A percentile compares a stretch with the other conserved stretches of the same genome.
phyloP scores from a whole-genome alignment of 257 asterid species.

The Galeopsis tetrahit region DNA sequence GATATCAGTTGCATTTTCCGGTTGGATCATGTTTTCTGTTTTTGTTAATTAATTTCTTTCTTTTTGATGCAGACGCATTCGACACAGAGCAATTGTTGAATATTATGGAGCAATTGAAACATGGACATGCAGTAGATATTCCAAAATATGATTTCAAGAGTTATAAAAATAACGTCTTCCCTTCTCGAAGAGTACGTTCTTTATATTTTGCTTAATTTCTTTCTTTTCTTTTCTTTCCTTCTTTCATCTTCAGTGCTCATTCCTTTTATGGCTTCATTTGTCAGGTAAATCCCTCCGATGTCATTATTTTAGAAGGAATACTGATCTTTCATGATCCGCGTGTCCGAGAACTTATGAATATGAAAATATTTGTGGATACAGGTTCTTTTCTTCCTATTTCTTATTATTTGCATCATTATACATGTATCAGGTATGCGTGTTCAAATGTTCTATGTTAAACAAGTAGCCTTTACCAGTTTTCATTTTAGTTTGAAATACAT shows the following conservation, averaged over 20 bases:
- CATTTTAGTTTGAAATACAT: background rate
- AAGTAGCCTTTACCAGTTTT: conserved; percentile 16
- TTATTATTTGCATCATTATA: conserved; percentile 24
- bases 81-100: conserved; percentile 72
- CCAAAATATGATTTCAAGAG: conserved; percentile 94
- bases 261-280: conserved; percentile 32
- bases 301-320: conserved; percentile 95
- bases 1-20: conserved; percentile 28
- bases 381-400: conserved; percentile 54
- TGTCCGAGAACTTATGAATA: conserved; percentile 84
- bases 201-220: background rate
- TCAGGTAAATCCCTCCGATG: conserved; percentile 98
- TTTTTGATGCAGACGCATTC: conserved; percentile 73
- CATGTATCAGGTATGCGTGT: conserved; percentile 8
- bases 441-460: conserved; percentile 5
- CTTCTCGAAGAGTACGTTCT: conserved; percentile 78
- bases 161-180: conserved; percentile 71
- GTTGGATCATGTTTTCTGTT: conserved; percentile 29
- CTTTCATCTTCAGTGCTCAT: conserved; percentile 12
- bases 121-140: conserved; percentile 88
- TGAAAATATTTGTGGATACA: conserved; percentile 99
- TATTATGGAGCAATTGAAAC: conserved; percentile 77
- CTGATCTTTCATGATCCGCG: conserved; percentile 94
- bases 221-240: background rate
- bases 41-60: conserved; percentile 22